These are phyloP conservation scores for Trametes polyzona DNA, from an alignment of 1,284 basidiomycete species.

Conservation along the genomic window DNA sequence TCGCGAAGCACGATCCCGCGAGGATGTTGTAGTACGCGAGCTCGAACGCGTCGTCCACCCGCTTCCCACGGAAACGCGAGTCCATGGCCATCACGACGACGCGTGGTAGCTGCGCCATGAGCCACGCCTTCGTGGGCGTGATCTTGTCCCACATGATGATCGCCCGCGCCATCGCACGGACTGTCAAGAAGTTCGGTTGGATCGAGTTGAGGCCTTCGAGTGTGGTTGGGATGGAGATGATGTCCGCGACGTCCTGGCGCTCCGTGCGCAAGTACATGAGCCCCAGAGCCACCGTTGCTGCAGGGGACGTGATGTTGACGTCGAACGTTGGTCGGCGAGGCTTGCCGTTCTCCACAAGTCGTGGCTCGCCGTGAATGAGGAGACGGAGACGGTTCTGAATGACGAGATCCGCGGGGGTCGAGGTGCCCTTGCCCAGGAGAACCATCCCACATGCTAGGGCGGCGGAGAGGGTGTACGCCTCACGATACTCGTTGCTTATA, in stretches of 20 bases:
- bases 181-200: constrained; percentile 85
- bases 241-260: constrained; percentile 82
- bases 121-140: constrained; percentile 76
- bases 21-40: constrained; percentile 89
- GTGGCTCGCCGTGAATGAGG: constrained; percentile 73
- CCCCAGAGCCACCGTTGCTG: constrained; percentile 89
- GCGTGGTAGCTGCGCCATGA: constrained; percentile 74
- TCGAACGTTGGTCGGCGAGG: constrained; percentile 65
- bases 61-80: constrained; percentile 50
- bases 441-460: constrained; percentile 94
- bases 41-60: constrained; percentile 78
- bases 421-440: constrained; percentile 88
- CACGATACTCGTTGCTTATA: constrained; percentile 82
- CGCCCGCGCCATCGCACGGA: constrained; percentile 78
- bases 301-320: constrained; percentile 86
- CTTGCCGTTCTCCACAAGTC: constrained; percentile 37
- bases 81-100: constrained; percentile 68
- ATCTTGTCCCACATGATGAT: constrained; percentile 92
- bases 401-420: constrained; percentile 74
- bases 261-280: constrained; percentile 91
- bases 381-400: constrained; percentile 69
- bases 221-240: constrained; percentile 84
- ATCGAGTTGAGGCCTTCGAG: constrained; percentile 80
- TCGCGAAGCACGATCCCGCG: constrained; percentile 88
- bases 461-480: constrained; percentile 90